Evolutionary conservation across 2,329 filamentous ascomycete genomes (phyloP).

Genomic region (Fusarium sp.): DNA sequence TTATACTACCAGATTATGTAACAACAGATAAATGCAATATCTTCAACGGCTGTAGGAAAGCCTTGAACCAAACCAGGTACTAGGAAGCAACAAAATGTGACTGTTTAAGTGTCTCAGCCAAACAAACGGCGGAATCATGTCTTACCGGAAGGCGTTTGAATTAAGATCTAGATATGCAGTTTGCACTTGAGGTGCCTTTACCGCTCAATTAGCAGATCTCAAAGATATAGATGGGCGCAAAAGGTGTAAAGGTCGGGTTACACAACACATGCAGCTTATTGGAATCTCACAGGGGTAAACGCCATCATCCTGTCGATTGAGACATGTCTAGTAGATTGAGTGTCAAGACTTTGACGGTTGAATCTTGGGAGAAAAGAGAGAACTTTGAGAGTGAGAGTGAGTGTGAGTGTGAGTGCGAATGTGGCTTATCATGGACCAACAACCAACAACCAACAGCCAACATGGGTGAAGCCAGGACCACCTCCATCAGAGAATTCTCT

Average conservation of each 20-base stretch:
- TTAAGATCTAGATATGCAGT: too few species aligned
- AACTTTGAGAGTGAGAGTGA: not conserved
- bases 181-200: too few species aligned
- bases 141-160: not conserved
- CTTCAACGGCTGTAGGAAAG: not conserved
- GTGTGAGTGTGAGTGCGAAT: not conserved
- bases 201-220: too few species aligned
- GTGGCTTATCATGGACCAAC: not conserved
- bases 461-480: not conserved
- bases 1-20: not conserved
- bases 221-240: not conserved
- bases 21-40: not conserved
- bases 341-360: too few species aligned
- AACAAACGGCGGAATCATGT: not conserved
- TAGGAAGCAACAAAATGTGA: not conserved
- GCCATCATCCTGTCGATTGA: not conserved
- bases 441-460: not conserved
- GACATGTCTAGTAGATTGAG: not conserved
- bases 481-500: not conserved
- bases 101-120: not conserved
- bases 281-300: slow-evolving; percentile 1
- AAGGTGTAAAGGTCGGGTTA: not conserved
- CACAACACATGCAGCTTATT: slow-evolving; percentile 2
- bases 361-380: slow-evolving; percentile 4
- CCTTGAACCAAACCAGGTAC: not conserved